Evolutionary conservation across 106 monocot genomes (phyloP).

Genomic region (Cymbidium sinense): DNA sequence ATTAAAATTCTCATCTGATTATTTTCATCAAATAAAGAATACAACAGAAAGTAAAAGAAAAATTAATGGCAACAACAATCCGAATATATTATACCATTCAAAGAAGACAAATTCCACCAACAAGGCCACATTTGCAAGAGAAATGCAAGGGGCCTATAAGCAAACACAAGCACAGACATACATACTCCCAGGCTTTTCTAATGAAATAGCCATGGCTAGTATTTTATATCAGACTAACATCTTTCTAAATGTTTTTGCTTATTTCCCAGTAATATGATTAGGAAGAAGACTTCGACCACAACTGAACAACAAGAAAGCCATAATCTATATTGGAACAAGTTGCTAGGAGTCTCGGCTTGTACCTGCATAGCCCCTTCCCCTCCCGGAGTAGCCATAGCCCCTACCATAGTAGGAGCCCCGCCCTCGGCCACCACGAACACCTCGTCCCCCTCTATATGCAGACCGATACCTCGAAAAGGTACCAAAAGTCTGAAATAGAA

Average conservation of each 20-base stretch:
- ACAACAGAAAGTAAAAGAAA: too few relatives aligned
- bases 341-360: constrained; percentile 6
- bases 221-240: background rate
- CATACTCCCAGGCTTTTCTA: background rate
- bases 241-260: background rate
- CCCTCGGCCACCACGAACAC: constrained; percentile 19
- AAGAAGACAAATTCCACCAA: too few relatives aligned
- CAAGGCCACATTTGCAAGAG: too few relatives aligned
- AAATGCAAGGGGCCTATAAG: background rate
- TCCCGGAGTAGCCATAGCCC: constrained; percentile 22
- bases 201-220: background rate
- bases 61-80: too few relatives aligned
- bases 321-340: background rate
- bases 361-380: constrained; percentile 9
- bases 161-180: background rate
- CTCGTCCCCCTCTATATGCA: constrained; percentile 12
- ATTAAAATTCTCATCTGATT: too few relatives aligned
- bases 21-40: too few relatives aligned
- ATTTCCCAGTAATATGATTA: background rate
- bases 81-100: too few relatives aligned
- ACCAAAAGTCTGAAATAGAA: constrained; percentile 43
- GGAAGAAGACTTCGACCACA: background rate
- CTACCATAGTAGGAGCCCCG: constrained; percentile 16
- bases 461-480: constrained; percentile 19
- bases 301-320: background rate